Evolutionary conservation across 345 rosid species (phyloP), one percentile per base, ranked within the genome.

Genomic region (Pistacia vera): DNA sequence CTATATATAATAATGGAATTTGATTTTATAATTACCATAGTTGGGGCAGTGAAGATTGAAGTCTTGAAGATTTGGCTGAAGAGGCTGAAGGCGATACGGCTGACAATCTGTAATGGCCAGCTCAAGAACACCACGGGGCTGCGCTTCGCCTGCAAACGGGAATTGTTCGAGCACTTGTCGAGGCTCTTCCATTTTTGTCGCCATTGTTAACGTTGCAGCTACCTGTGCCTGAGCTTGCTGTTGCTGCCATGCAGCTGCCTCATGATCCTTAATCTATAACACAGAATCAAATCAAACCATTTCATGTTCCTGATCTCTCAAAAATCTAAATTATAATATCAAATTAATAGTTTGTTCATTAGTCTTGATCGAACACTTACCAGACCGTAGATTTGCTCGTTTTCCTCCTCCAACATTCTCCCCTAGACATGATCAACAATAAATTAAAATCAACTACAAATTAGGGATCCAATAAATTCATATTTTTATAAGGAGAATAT

Each of bases 1-100:
- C 33, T 30, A 30, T 36, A 51, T 11, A 11, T 0, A 52, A 52
- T 52, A 52, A 54, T 30, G 3, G 5, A 62, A 28, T 11, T 20
- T 59, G 8, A 18, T 62, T 7, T 41, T 41, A 5, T 41, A 41
- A 1, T 41, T 41, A n/a, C 81, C 81, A 3, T 56, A 73, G 72
- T 18, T 71, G 10, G 81, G 56, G 66, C 49, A 77, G 12, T 64
- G 78, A 70, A 80, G 83, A 18, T 30, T 61, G 65, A 77, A 81
- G 60, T 81, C 82, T 63, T 80, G 82, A 65, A 83, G 86, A 57
- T 78, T 83, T 18, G 84, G 86, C 66, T 77, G 86, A 12, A 28
- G 28, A 0, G 79, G 83, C 59, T 77, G 78, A 68, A 71, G 73
- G 11, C 75, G 72, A 65, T 52, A 75, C 0, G 80, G 81, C 5